Conservation (phyloP, 495 filamentous ascomycete genomes). For the Penicillium soppii region DNA sequence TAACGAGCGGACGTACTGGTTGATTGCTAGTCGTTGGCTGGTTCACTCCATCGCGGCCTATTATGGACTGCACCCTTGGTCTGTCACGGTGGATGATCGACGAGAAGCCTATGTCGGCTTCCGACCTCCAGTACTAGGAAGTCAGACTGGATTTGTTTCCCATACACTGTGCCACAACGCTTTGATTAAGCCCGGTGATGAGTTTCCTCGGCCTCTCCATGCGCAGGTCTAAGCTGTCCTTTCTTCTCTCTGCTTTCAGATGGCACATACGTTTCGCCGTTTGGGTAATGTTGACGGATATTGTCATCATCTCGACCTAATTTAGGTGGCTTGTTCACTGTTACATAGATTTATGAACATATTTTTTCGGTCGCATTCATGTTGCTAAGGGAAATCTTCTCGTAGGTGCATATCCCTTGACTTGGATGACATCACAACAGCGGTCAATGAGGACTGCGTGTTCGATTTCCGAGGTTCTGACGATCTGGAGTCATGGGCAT, state of each 20-base stretch:
- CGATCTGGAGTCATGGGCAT: no score
- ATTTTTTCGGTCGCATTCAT: background rate
- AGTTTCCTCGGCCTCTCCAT: constrained; percentile 62
- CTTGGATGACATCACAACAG: background rate
- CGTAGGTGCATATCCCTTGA: no score
- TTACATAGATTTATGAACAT: background rate
- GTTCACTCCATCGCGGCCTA: constrained; percentile 91
- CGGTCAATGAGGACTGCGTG: background rate
- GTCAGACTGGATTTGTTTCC: constrained; percentile 27
- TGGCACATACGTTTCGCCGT: background rate
- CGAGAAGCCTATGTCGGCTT: constrained; percentile 90
- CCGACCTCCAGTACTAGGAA: constrained; percentile 37
- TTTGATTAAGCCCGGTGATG: constrained; percentile 40
- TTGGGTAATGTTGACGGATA: background rate
- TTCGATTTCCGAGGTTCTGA: no score
- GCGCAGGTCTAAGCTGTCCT: constrained; percentile 49
- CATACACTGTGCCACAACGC: constrained; percentile 25
- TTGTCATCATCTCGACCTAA: background rate
- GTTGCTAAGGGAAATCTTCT: background rate
- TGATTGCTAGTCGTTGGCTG: constrained; percentile 71
- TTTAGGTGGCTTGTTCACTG: no score
- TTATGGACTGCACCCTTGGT: constrained; percentile 86
- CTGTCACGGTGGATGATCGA: constrained; percentile 70
- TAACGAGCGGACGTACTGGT: no score
- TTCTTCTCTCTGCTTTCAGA: background rate